These are phyloP conservation scores for Chlamydomonas urium DNA, from an alignment of 139 green algal species.

Conservation along the genomic window DNA sequence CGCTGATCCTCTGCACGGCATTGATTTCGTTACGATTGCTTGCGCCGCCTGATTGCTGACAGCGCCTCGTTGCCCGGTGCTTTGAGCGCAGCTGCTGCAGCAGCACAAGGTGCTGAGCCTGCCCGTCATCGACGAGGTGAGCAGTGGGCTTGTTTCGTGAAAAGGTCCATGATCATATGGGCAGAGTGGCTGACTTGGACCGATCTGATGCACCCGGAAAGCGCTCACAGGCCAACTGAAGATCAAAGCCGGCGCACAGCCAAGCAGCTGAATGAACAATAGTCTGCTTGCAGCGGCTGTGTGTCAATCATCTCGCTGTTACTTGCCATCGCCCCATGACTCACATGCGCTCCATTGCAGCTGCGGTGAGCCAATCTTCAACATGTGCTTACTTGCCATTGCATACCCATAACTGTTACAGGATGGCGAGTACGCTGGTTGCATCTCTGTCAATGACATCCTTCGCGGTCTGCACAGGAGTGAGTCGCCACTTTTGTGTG, in stretches of 20 bases:
- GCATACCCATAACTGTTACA: background rate
- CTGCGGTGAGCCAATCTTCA: background rate
- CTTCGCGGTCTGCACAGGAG: conserved; percentile 5
- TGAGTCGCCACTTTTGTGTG: background rate
- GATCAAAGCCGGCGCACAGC: too few species aligned
- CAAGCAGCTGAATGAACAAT: background rate
- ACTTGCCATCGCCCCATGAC: background rate
- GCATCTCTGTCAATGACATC: conserved; percentile 15
- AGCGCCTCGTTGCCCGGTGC: background rate
- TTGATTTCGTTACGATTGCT: background rate
- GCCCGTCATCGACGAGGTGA: conserved; percentile 31
- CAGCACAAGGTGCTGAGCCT: conserved; percentile 23
- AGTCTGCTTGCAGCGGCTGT: background rate
- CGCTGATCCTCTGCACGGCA: too few species aligned
- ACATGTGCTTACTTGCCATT: background rate
- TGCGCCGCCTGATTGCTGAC: background rate
- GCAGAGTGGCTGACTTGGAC: too few species aligned
- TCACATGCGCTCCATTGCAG: background rate
- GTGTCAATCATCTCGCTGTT: background rate
- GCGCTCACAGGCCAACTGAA: too few species aligned
- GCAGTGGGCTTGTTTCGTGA: background rate
- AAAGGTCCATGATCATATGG: background rate
- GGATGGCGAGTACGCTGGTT: conserved; percentile 10
- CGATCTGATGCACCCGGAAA: too few species aligned
- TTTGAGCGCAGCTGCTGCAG: conserved; percentile 6